phyloP scores from a whole-genome alignment of 129 eudicot genomes.

The Gnaphalium uliginosum region DNA sequence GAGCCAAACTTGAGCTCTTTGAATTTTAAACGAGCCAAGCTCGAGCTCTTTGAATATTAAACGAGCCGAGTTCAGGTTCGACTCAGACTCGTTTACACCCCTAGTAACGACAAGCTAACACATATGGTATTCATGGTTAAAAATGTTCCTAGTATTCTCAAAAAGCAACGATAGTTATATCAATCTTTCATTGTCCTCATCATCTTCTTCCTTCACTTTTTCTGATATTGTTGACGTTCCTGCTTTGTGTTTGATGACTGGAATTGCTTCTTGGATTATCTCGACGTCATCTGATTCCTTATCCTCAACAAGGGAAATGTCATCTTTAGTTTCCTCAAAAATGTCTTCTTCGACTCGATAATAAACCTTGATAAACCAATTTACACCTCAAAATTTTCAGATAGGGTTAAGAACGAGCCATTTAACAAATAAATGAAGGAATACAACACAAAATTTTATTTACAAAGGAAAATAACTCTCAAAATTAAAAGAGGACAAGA shows the following conservation, averaged over 20 bases:
- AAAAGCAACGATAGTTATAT: conserved; percentile 14
- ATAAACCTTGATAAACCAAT: conserved; percentile 55
- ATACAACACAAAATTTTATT: neutral
- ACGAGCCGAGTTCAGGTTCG: no score
- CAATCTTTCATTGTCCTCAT: conserved; percentile 17
- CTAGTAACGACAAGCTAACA: neutral
- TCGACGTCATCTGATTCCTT: conserved; percentile 9
- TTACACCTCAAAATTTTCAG: neutral
- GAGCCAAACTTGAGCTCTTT: no score
- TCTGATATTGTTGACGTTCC: conserved; percentile 6
- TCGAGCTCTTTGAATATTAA: no score
- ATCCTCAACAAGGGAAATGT: conserved; percentile 9
- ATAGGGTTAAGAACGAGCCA: neutral
- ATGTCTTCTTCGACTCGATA: conserved; percentile 69
- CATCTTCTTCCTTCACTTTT: conserved; percentile 20
- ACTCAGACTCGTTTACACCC: no score
- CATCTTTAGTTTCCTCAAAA: conserved; percentile 26
- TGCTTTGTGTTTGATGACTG: conserved; percentile 21
- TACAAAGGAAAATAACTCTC: neutral
- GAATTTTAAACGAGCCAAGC: no score
- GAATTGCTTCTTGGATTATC: conserved; percentile 33
- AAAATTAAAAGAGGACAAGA: neutral
- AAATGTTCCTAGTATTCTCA: neutral
- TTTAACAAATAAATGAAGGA: neutral
- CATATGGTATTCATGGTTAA: neutral